These are phyloP conservation scores for Encephalitozoon romaleae DNA, from an alignment of 371 early-diverging fungal genomes.

Conservation along the genomic window DNA sequence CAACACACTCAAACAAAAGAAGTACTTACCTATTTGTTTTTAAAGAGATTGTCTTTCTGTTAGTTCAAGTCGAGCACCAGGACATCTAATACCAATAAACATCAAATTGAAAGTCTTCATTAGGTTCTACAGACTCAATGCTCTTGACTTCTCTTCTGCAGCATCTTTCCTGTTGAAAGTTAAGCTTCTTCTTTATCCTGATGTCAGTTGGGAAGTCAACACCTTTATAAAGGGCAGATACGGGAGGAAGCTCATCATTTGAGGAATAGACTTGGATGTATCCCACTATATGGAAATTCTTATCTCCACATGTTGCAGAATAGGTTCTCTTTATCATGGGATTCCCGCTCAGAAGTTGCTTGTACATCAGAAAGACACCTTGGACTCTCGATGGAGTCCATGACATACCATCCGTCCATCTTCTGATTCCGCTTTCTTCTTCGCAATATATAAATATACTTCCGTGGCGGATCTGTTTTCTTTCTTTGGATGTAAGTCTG, in stretches of 20 bases:
- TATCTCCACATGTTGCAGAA: conserved; percentile 10
- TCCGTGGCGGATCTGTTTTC: conserved; percentile 19
- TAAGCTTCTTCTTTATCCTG: background rate
- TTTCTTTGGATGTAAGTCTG: conserved; percentile 7
- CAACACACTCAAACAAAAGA: too few species aligned
- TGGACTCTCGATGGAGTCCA: conserved; percentile 34
- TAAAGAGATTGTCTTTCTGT: too few species aligned
- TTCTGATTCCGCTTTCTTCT: conserved; percentile 26
- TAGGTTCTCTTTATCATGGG: conserved; percentile 30
- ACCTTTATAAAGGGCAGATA: background rate
- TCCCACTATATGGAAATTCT: conserved; percentile 12
- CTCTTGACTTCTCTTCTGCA: background rate
- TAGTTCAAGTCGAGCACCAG: too few species aligned
- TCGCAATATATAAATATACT: conserved; percentile 29
- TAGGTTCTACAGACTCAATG: background rate
- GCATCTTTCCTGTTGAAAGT: background rate
- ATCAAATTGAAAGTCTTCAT: background rate
- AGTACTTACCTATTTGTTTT: too few species aligned
- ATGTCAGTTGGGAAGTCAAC: background rate
- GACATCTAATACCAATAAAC: background rate
- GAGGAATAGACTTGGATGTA: background rate
- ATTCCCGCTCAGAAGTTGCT: background rate
- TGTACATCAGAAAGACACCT: conserved; percentile 22
- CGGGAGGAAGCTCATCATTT: background rate
- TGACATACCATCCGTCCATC: conserved; percentile 34